Conservation (phyloP, 345 rosid genomes). For the Camelina neglecta region DNA sequence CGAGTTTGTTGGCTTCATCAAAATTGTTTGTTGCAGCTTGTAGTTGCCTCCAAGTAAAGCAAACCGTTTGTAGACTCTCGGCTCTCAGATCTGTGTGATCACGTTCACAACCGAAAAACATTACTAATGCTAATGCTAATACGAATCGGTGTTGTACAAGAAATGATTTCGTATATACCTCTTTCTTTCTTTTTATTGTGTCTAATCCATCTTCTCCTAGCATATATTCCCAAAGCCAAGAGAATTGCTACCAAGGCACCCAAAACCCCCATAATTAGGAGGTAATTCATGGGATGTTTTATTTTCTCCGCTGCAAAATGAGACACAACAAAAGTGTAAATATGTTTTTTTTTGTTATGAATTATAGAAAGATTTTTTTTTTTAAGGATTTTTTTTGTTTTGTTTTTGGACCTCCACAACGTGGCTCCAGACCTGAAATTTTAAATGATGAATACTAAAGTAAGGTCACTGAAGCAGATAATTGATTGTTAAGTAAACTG, state of each 20-base stretch:
- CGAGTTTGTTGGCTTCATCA: slow-evolving; percentile 16
- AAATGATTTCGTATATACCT: neutral
- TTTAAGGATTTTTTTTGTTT: too few relatives aligned
- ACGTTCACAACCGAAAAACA: neutral
- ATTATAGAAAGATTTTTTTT: neutral
- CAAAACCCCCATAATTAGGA: slow-evolving; percentile 8
- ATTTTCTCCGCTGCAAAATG: slow-evolving; percentile 23
- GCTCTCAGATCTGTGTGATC: slow-evolving; percentile 9
- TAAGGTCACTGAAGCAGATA: neutral
- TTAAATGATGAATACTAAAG: neutral
- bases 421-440: slow-evolving; percentile 12
- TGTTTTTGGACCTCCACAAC: slow-evolving; percentile 5
- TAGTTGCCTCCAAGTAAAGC: slow-evolving; percentile 29
- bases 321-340: neutral
- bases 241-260: slow-evolving; percentile 23
- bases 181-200: slow-evolving; percentile 6
- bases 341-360: neutral
- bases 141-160: neutral
- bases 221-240: slow-evolving; percentile 42
- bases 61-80: slow-evolving; percentile 4
- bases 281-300: slow-evolving; percentile 1
- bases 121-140: neutral
- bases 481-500: neutral
- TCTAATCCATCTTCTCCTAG: slow-evolving; percentile 32
- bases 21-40: slow-evolving; percentile 25